Evolutionary conservation across 345 rosid species (phyloP), one percentile per base, ranked within the genome.

Genomic region (Eucalyptus shirleyi): DNA sequence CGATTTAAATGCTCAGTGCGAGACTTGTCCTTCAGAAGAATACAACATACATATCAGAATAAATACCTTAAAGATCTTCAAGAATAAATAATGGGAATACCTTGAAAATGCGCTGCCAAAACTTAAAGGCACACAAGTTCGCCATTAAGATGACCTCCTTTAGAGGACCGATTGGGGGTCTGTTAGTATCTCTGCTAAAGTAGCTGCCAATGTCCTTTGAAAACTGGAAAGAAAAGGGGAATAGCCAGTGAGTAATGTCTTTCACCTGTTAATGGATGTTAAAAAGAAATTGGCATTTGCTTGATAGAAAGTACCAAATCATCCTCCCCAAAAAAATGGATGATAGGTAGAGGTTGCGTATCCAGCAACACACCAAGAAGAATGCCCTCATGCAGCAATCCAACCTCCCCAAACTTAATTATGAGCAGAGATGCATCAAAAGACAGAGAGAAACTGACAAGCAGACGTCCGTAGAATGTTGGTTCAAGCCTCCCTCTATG

Each of bases 311-410:
- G 87, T 96, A 96, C 99, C 99, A 92, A 89, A 86, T 90, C 82
- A 67, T 96, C 96, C 69, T 96, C 95, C 86, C 98, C 99, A 92
- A 97, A 96, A 89, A 97, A 98, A 92, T 89, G 96, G 91, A 90
- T 88, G 90, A 97, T 96, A 6, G 98, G 98, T 55, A 93, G 95
- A 86, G 99, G 98, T 89, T 91, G 97, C 62, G 91, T 92, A 93
- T 97, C 99, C 97, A 94, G 95, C 94, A 97, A 90, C 91, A 96
- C 90, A 88, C 97, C 99, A 88, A 97, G 90, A 85, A 97, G 92
- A 93, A 97, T 95, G 89, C 99, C 99, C 92, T 97, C 98, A 55
- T 94, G 95, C 93, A 97, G 93, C 95, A 96, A 91, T 92, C 98
- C 98, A 89, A 93, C 89, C 80, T 94, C 95, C 91, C 98, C 99